Base-by-base conservation (phyloP, 495 filamentous ascomycete genomes). In the Trichocladium antarcticum region DNA sequence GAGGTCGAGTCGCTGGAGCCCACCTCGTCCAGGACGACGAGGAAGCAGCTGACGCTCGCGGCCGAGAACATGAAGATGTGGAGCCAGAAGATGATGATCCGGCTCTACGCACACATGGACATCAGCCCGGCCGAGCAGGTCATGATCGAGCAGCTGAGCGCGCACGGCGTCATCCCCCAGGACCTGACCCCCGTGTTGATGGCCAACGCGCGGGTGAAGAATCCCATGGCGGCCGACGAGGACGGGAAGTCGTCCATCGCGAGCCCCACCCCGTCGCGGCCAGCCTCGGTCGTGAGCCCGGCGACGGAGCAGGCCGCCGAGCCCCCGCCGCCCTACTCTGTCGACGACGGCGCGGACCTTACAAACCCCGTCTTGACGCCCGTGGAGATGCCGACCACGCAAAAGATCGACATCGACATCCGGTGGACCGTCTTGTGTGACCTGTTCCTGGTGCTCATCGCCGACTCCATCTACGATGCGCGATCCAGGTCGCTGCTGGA, bases 341-440 rank as follows among this genome's bases (percentile, higher is more conserved):
- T 75, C 8, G 74, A 87, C 41, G 77, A 81, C 16, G 76, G 74
- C n/a, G 77, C 84, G 9, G 81, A 85, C 34, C 65, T 87, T 46
- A 80, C 81, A 1, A 81, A 80, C 53, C 50, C 61, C 16, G 87
- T 95, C 12, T 79, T 78, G 50, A 87, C 77, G 6, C 87, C 86
- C 3, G 85, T 84, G 10, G 79, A 95, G 59, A 74, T 99, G 53
- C 83, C 85, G 0, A 79, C 74, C 1, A 85, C 83, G 8, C 75
- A 81, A 29, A 89, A 85, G 49, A 84, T 99, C 46, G 89, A 97
- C 57, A 94, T 99, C 42, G 92, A 99, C 62, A 73, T 99, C 45
- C 82, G 92, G 31, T 99, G 92, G 92, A 99, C 92, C 0, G 84
- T 96, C 8, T 81, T 99, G 5, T 99, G 92, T 63, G 92, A 99